Evolutionary conservation across 352 stramenopile genomes (phyloP).

Genomic region (Globisporangium nodosum): DNA sequence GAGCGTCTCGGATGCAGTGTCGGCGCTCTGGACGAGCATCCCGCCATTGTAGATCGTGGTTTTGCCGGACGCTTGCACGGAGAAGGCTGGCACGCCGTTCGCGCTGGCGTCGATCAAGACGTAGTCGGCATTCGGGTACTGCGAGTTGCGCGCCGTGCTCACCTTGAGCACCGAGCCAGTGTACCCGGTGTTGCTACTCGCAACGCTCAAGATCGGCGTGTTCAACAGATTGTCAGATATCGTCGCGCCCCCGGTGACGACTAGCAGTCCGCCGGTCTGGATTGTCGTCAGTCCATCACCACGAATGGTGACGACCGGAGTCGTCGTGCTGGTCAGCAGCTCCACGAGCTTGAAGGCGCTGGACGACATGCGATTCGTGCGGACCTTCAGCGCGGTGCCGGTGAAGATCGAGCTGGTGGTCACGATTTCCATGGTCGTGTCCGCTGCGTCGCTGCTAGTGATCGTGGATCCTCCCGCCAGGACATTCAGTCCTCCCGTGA

Average conservation of each 20-base stretch:
- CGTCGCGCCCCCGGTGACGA: conserved; percentile 34
- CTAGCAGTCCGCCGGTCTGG: conserved; percentile 26
- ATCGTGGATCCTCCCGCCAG: conserved; percentile 28
- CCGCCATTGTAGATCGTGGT: conserved; percentile 43
- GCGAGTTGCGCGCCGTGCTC: conserved; percentile 12
- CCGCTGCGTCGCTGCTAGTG: conserved; percentile 14
- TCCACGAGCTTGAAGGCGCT: conserved; percentile 42
- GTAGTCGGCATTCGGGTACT: conserved; percentile 32
- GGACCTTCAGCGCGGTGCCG: conserved; percentile 29
- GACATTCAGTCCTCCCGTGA: conserved; percentile 31
- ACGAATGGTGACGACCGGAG: conserved; percentile 31
- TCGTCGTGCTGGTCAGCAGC: conserved; percentile 20
- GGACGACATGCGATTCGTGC: conserved; percentile 15
- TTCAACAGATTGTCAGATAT: conserved; percentile 23
- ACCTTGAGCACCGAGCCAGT: conserved; percentile 22
- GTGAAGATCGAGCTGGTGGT: conserved; percentile 25
- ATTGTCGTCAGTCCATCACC: conserved; percentile 47
- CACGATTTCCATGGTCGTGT: conserved; percentile 29
- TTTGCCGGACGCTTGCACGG: conserved; percentile 42
- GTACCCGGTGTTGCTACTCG: conserved; percentile 21
- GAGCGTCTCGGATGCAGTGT: conserved; percentile 19
- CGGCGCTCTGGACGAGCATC: conserved; percentile 29
- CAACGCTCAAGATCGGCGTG: conserved; percentile 20
- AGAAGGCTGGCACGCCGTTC: conserved; percentile 22
- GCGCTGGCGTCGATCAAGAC: conserved; percentile 30